A percentile compares a stretch with the other conserved stretches of the same genome.
Evolutionary conservation across 2,329 filamentous ascomycete species (phyloP).

Genomic region (Sporothrix variecibatus): DNA sequence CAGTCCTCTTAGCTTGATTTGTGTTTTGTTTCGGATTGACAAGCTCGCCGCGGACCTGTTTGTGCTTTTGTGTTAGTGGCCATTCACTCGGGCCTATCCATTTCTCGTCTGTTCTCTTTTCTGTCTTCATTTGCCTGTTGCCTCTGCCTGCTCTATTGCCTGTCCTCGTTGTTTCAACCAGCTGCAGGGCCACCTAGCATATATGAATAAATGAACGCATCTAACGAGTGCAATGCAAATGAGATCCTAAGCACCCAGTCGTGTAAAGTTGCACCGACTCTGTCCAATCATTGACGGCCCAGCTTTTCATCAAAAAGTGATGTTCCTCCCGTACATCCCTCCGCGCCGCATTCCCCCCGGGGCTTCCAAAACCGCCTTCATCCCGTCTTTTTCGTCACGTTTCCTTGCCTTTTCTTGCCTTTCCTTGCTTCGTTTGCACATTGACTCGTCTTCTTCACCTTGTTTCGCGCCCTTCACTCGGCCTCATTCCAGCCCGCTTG

Average conservation of each 20-base stretch:
- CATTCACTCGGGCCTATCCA: background rate
- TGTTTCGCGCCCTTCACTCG: background rate
- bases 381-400: background rate
- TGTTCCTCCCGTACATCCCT: background rate
- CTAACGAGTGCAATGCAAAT: background rate
- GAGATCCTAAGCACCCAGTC: background rate
- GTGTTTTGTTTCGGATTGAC: background rate
- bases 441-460: background rate
- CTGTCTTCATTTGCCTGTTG: too few species aligned
- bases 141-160: too few species aligned
- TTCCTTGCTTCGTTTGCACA: background rate
- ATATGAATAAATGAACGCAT: background rate
- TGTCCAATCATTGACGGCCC: background rate
- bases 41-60: background rate
- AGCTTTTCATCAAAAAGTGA: too few species aligned
- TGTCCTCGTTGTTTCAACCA: background rate
- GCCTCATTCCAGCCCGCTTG: slow-evolving; percentile 16
- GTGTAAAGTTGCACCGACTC: background rate
- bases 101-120: background rate
- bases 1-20: background rate
- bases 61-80: background rate
- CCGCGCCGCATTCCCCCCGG: background rate
- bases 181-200: background rate
- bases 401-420: background rate
- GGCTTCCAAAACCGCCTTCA: background rate